Percentiles rank a stretch among this genome's conserved stretches.
Conservation (phyloP, 306 rosid genomes). For the Erythrophleum fordii region DNA sequence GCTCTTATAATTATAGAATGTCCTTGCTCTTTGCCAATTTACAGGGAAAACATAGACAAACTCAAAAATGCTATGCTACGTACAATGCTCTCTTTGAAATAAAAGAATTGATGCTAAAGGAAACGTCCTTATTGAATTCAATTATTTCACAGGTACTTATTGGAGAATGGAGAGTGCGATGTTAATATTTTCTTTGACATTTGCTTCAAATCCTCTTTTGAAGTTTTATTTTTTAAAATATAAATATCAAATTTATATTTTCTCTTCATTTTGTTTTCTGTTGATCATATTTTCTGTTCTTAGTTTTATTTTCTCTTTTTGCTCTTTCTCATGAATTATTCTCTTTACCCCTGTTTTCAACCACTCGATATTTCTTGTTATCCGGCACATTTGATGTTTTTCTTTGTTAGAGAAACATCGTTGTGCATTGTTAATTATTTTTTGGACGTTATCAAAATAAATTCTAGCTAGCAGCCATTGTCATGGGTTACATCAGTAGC, state of each 20-base stretch:
- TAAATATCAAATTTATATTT: not conserved
- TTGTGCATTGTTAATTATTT: not conserved
- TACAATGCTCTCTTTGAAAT: conserved; percentile 91
- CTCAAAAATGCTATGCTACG: conserved; percentile 80
- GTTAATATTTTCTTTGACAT: conserved; percentile 19
- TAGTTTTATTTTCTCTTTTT: not conserved
- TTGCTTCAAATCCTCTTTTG: conserved; percentile 17
- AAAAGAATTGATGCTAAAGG: conserved; percentile 89
- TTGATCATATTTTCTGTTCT: not conserved
- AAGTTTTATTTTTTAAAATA: not conserved
- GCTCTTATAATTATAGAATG: conserved; percentile 23
- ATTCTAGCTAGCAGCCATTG: not conserved
- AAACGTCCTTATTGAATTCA: conserved; percentile 87
- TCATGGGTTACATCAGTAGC: not conserved
- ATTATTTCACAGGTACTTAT: conserved; percentile 80
- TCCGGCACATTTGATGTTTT: conserved; percentile 16
- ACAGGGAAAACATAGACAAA: conserved; percentile 82
- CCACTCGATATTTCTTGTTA: not conserved
- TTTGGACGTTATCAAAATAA: conserved; percentile 22
- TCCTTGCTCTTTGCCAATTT: conserved; percentile 28
- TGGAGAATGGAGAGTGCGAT: conserved; percentile 21
- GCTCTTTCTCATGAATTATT: not conserved
- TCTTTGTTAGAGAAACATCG: not conserved
- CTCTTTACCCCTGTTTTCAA: not conserved
- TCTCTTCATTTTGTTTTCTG: conserved; percentile 4